A percentile compares a stretch with the other conserved stretches of the same genome.
Conservation (phyloP, 805 yeast species). For the Priceomyces haplophilus region DNA sequence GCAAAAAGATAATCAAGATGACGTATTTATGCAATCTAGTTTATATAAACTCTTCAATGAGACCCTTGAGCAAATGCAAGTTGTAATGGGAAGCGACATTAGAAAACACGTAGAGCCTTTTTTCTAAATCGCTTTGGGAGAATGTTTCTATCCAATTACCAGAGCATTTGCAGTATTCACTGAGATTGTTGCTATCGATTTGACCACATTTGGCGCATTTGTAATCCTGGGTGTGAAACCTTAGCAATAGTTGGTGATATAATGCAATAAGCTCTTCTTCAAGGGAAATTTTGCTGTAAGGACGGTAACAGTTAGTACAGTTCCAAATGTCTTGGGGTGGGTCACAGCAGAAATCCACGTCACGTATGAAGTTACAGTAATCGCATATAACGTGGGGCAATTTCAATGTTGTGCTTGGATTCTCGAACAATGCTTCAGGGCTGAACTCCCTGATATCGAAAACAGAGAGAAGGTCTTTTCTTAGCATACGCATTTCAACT, state of each 20-base stretch:
- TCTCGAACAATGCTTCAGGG: conserved; percentile 62
- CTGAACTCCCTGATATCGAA: conserved; percentile 86
- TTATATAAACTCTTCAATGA: conserved; percentile 24
- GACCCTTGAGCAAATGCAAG: conserved; percentile 49
- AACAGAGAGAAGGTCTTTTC: conserved; percentile 68
- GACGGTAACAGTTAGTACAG: conserved; percentile 64
- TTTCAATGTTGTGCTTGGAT: conserved; percentile 70
- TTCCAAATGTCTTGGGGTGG: conserved; percentile 50
- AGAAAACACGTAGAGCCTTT: conserved; percentile 46
- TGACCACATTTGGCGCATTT: conserved; percentile 74
- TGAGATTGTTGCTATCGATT: conserved; percentile 64
- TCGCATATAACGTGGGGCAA: conserved; percentile 73
- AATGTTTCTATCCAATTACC: conserved; percentile 75
- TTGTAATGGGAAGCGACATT: conserved; percentile 62
- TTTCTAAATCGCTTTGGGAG: conserved; percentile 41
- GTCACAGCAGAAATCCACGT: conserved; percentile 79
- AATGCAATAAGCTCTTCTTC: conserved; percentile 79
- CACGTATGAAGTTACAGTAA: conserved; percentile 70
- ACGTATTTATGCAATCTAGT: too few species aligned
- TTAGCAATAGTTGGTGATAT: conserved; percentile 51
- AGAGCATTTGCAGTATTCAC: conserved; percentile 79
- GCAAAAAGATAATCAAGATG: too few species aligned
- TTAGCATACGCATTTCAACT: conserved; percentile 69
- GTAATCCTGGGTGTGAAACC: conserved; percentile 75
- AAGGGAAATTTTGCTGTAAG: conserved; percentile 61